phyloP scores from a whole-genome alignment of 305 asterid species.

The Euphrasia arctica region DNA sequence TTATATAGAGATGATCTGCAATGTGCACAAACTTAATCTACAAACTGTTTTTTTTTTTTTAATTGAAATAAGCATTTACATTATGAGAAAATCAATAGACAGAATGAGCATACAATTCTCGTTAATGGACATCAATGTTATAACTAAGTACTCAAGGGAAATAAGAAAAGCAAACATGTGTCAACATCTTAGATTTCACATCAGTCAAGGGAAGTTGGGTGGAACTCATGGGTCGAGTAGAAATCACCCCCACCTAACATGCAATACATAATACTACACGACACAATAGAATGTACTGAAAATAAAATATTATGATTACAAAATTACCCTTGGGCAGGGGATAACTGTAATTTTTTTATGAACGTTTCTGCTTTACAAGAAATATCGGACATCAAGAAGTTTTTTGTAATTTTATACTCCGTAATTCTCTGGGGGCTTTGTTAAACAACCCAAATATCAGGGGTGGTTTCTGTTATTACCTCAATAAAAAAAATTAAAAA shows the following conservation, averaged over 20 bases:
- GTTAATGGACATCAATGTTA: no score
- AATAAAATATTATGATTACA: not conserved
- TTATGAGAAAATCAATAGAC: not conserved
- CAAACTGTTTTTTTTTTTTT: not conserved
- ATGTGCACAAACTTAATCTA: not conserved
- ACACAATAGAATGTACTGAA: no score
- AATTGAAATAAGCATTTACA: not conserved
- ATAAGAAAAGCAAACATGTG: no score
- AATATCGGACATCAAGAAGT: not conserved
- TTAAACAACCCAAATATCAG: no score
- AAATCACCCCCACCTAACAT: no score
- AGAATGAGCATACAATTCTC: not conserved
- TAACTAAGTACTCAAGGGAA: no score
- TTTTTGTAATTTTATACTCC: not conserved
- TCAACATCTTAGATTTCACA: no score
- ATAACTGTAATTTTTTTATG: not conserved
- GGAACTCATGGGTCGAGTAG: no score
- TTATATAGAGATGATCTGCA: slow-evolving; percentile 1
- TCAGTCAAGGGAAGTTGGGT: no score
- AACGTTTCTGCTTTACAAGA: not conserved
- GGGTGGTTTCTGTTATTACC: not conserved
- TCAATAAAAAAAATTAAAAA: not conserved
- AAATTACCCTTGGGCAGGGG: not conserved
- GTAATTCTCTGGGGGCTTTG: not conserved
- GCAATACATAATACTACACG: not conserved